Conservation (phyloP, 2,329 filamentous ascomycete genomes). For the Pseudogymnoascus sp. region DNA sequence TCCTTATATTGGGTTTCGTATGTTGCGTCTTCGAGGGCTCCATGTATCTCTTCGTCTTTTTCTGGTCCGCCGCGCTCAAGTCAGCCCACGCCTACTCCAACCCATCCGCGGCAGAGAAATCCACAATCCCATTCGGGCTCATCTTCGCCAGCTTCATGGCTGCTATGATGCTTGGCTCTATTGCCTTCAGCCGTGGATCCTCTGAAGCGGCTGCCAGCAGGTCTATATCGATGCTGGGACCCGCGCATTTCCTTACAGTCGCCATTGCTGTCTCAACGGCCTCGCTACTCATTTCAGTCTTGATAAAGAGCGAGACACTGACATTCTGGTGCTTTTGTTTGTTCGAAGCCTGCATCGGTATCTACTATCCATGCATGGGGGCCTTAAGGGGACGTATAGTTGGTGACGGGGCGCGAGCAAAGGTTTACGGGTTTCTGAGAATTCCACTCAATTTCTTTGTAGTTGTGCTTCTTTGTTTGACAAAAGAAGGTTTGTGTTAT, state of each 20-base stretch:
- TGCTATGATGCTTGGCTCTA: conserved; percentile 50
- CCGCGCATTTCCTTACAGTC: conserved; percentile 31
- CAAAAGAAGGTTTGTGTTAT: conserved; percentile 33
- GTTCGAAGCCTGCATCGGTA: conserved; percentile 49
- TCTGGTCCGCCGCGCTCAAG: conserved; percentile 51
- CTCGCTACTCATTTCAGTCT: conserved; percentile 35
- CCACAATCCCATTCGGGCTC: conserved; percentile 36
- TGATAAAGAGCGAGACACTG: conserved; percentile 35
- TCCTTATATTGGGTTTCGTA: conserved; percentile 43
- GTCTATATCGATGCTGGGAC: conserved; percentile 24
- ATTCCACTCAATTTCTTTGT: conserved; percentile 53
- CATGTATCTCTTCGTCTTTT: conserved; percentile 57
- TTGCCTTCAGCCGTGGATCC: conserved; percentile 37
- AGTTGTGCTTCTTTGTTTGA: conserved; percentile 40
- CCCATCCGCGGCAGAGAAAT: conserved; percentile 17
- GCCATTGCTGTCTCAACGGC: conserved; percentile 33
- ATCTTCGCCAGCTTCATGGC: conserved; percentile 54
- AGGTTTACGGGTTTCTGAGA: conserved; percentile 49
- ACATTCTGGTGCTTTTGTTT: conserved; percentile 51
- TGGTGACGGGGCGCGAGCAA: conserved; percentile 45
- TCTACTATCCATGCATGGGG: conserved; percentile 50
- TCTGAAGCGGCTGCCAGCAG: background rate
- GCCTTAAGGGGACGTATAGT: conserved; percentile 47
- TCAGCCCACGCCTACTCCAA: conserved; percentile 37
- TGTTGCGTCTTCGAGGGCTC: conserved; percentile 53